Evolutionary conservation across 306 rosid species (phyloP).

Genomic region (Purshia tridentata): DNA sequence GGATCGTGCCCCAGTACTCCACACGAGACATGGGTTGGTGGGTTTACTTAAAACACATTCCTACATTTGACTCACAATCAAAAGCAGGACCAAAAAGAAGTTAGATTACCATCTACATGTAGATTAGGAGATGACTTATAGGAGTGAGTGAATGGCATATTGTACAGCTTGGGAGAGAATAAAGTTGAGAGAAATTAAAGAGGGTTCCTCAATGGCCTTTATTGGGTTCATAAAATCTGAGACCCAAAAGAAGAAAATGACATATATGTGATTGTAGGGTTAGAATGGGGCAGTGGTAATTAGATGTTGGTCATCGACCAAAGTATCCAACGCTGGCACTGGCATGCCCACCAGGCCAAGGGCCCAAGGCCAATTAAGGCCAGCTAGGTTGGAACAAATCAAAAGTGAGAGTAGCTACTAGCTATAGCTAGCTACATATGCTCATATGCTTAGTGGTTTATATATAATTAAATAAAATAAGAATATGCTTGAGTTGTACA

Average conservation of each 20-base stretch:
- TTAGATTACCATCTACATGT: neutral
- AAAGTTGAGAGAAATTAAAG: neutral
- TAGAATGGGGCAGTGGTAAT: slow-evolving; percentile 14
- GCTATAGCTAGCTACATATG: neutral
- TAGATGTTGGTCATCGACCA: slow-evolving; percentile 5
- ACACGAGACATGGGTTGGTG: neutral
- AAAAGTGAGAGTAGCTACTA: neutral
- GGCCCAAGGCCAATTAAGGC: neutral
- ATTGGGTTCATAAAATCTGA: slow-evolving; percentile 22
- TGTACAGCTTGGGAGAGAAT: neutral
- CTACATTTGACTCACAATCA: slow-evolving; percentile 3
- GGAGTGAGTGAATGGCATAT: too few species aligned
- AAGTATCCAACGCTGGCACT: too few species aligned
- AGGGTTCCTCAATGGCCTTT: neutral
- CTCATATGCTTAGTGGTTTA: too few species aligned
- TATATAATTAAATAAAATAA: too few species aligned
- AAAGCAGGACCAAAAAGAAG: neutral
- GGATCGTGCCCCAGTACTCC: neutral
- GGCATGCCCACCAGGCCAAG: neutral
- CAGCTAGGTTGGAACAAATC: slow-evolving; percentile 1
- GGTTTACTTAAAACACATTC: neutral
- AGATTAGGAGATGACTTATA: neutral
- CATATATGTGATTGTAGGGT: neutral
- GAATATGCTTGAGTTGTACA: slow-evolving; percentile 13
- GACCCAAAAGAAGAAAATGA: neutral